Conservation (phyloP, 2,329 filamentous ascomycete species). For the Alternaria solani region DNA sequence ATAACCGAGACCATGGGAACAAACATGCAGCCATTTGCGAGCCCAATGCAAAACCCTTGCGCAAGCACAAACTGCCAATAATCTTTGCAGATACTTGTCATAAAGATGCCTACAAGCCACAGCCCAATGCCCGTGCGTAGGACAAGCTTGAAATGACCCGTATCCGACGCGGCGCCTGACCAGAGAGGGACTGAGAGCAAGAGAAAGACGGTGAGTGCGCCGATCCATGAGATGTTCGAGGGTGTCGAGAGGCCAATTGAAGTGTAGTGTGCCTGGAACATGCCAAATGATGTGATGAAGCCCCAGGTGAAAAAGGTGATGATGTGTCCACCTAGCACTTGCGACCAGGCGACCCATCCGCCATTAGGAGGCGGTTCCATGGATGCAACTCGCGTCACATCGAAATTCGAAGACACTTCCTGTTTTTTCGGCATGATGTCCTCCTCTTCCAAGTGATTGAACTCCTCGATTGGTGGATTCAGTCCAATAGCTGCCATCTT, state of each 20-base stretch:
- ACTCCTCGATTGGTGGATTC: conserved; percentile 1
- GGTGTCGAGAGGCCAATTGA: conserved; percentile 15
- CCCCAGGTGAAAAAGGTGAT: conserved; percentile 54
- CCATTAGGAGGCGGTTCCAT: conserved; percentile 50
- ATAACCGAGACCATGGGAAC: conserved; percentile 65
- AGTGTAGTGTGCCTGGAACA: conserved; percentile 45
- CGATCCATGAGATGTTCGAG: conserved; percentile 47
- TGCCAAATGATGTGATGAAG: conserved; percentile 39
- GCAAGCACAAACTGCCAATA: conserved; percentile 40
- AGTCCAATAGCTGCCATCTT: conserved; percentile 9
- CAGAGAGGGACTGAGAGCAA: conserved; percentile 39
- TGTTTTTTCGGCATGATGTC: background rate
- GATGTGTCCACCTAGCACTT: conserved; percentile 51
- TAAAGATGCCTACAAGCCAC: conserved; percentile 36
- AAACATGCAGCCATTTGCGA: conserved; percentile 57
- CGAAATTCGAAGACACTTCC: conserved; percentile 3
- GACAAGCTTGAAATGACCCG: conserved; percentile 37
- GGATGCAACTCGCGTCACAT: conserved; percentile 14
- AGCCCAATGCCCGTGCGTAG: conserved; percentile 36
- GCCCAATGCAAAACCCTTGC: conserved; percentile 45
- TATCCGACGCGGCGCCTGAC: conserved; percentile 39
- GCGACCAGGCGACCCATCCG: conserved; percentile 55
- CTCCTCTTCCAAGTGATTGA: background rate
- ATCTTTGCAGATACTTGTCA: conserved; percentile 22
- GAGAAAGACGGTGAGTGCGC: conserved; percentile 43